Percentiles rank a stretch among this genome's conserved stretches.
phyloP scores from a whole-genome alignment of 192 early-diverging fungal genomes.

The Kickxella alabastrina region DNA sequence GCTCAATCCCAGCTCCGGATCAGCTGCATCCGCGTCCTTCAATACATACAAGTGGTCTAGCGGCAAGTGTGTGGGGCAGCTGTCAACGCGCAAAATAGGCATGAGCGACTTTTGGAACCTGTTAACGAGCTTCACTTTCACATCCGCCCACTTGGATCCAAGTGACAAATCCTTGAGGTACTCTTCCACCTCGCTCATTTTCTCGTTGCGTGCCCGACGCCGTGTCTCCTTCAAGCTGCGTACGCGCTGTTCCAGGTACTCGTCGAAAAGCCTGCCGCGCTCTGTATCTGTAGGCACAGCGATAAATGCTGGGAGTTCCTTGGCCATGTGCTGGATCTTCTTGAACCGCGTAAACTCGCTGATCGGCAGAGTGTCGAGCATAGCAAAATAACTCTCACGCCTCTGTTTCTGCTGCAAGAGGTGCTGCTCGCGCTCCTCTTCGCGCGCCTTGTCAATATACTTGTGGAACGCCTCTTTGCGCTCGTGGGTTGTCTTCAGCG shows the following conservation, averaged over 20 bases:
- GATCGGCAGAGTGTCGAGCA: conserved; percentile 55
- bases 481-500: conserved; percentile 73
- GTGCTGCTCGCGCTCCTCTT: conserved; percentile 47
- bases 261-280: conserved; percentile 64
- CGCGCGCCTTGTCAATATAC: conserved; percentile 56
- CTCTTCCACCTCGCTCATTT: conserved; percentile 51
- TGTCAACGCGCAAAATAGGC: conserved; percentile 19
- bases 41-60: conserved; percentile 16
- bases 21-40: background rate
- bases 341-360: conserved; percentile 56
- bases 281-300: conserved; percentile 59
- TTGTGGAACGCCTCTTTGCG: conserved; percentile 77
- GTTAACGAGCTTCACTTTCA: conserved; percentile 17
- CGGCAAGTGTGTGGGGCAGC: conserved; percentile 12
- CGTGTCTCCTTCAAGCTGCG: conserved; percentile 65
- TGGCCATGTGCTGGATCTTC: conserved; percentile 55
- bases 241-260: conserved; percentile 64
- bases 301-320: conserved; percentile 58
- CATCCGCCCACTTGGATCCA: conserved; percentile 22
- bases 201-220: conserved; percentile 56
- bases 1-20: conserved; percentile 60
- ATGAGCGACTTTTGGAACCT: conserved; percentile 22
- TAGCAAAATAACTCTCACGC: conserved; percentile 53
- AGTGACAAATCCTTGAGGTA: conserved; percentile 8
- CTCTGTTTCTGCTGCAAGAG: conserved; percentile 27